A percentile compares a stretch with the other conserved stretches of the same genome.
Evolutionary conservation across 345 rosid genomes (phyloP).

Genomic region (Passiflora organensis): DNA sequence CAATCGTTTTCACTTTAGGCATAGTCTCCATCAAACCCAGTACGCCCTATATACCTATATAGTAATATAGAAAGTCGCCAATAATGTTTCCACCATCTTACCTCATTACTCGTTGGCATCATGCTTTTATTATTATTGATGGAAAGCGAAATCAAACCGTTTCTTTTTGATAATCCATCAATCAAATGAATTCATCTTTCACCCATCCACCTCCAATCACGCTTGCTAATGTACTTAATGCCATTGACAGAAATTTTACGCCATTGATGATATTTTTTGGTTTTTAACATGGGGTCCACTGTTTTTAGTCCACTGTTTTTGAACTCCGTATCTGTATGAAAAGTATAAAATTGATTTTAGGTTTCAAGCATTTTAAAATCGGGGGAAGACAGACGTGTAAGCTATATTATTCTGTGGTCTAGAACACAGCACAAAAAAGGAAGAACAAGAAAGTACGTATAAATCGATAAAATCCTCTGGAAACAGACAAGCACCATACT

Average conservation of each 20-base stretch:
- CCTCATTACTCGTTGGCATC: neutral
- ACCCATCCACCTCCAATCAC: neutral
- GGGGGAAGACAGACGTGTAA: no score
- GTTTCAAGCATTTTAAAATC: neutral
- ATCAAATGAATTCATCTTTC: slow-evolving; percentile 10
- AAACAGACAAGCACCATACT: slow-evolving; percentile 29
- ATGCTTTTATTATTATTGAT: neutral
- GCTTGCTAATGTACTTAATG: neutral
- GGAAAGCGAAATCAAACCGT: neutral
- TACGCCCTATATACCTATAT: neutral
- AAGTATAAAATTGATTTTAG: neutral
- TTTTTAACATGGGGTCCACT: no score
- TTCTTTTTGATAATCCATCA: neutral
- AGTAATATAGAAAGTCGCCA: neutral
- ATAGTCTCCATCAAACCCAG: neutral
- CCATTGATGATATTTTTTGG: no score
- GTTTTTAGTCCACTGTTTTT: slow-evolving; percentile 76
- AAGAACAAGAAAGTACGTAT: slow-evolving; percentile 2
- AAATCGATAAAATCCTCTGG: neutral
- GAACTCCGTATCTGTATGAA: slow-evolving; percentile 67
- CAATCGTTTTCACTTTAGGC: slow-evolving; percentile 14
- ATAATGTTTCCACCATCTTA: neutral
- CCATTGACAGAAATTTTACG: no score
- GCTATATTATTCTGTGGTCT: no score
- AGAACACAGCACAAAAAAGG: no score